Base-by-base conservation (phyloP, 768 basidiomycete species). In the Termitomyces sp. region DNA sequence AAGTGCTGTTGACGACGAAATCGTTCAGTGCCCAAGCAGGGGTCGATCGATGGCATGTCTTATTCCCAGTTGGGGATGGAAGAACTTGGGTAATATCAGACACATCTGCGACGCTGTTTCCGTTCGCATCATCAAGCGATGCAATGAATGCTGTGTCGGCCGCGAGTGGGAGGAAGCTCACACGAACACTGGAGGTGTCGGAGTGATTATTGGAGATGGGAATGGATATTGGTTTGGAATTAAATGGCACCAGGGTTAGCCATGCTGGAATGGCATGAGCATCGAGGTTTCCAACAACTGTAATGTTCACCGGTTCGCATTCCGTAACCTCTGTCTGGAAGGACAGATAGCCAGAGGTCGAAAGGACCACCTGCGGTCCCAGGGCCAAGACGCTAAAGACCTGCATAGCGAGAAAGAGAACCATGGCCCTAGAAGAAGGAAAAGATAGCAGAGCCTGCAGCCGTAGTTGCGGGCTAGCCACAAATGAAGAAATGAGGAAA, bases 211-310 rank as follows among this genome's bases (percentile, higher is more conserved):
- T 62, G 12, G 76, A 71, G 35, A 86, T 70, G 23, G 75, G 69
- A 50, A 86, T 73, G 39, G 70, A 69, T 41, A 82, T 64, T 1
- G 81, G 80, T 29, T 72, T 71, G n/a, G 73, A 74, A 58, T 77
- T 76, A 60, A 84, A 68, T 47, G 84, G 84, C 56, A 86, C 58
- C 63, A 88, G 64, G 33, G 76, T 76, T 52, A 86, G 70, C 16
- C 71, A 69, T 50, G 74, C 70, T 22, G 79, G 80, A 49, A 73
- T 65, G 12, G 69, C 61, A 11, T 65, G 48, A 22, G 64, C 58
- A 48, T 68, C 70, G 31, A 66, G 61, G 47, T 73, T 69, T n/a
- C 79, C 78, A 18, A 62, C 59, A 58, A 84, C 79, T 25, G 68
- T 63, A 44, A 85, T 67, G 33, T 66, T 67, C 53, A 84, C 76